Percentiles rank a stretch among this genome's conserved stretches.
These are phyloP conservation scores for Strobilomyces confusus DNA, from an alignment of 768 basidiomycete species.

Conservation along the genomic window DNA sequence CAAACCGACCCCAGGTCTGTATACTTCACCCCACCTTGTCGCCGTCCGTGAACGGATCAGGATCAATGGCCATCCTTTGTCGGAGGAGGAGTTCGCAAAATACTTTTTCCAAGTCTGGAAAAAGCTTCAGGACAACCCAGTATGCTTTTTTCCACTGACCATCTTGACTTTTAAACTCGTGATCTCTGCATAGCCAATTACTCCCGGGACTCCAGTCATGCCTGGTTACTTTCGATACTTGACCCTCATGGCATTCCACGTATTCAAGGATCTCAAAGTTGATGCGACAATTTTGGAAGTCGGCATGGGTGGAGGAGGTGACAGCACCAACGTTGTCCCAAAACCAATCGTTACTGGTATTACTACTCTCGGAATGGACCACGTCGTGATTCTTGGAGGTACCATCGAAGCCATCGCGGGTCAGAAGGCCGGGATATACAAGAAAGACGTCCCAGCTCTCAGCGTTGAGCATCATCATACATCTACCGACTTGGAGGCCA, in stretches of 20 bases:
- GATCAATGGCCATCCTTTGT: constrained; percentile 85
- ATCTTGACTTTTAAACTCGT: neutral
- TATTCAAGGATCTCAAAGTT: constrained; percentile 76
- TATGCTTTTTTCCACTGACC: constrained; percentile 29
- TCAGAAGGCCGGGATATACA: constrained; percentile 97
- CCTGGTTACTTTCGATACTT: constrained; percentile 94
- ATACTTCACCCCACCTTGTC: constrained; percentile 95
- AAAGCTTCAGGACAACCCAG: constrained; percentile 62
- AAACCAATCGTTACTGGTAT: constrained; percentile 87
- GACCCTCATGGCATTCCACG: constrained; percentile 88
- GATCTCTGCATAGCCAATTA: constrained; percentile 38
- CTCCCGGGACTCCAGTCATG: constrained; percentile 57
- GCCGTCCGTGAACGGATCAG: constrained; percentile 95
- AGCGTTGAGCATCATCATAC: constrained; percentile 78
- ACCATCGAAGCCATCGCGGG: constrained; percentile 86
- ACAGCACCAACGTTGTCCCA: constrained; percentile 95
- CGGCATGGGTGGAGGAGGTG: constrained; percentile 90
- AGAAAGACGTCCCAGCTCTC: constrained; percentile 85
- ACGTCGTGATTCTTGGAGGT: constrained; percentile 81
- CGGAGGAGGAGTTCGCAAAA: constrained; percentile 82
- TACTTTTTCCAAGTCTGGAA: constrained; percentile 99
- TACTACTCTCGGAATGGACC: constrained; percentile 89
- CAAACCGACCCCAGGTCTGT: constrained; percentile 60
- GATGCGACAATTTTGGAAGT: constrained; percentile 94
- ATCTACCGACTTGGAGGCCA: constrained; percentile 59